Conservation (phyloP, 106 monocot genomes). For the Phalaenopsis aphrodite region DNA sequence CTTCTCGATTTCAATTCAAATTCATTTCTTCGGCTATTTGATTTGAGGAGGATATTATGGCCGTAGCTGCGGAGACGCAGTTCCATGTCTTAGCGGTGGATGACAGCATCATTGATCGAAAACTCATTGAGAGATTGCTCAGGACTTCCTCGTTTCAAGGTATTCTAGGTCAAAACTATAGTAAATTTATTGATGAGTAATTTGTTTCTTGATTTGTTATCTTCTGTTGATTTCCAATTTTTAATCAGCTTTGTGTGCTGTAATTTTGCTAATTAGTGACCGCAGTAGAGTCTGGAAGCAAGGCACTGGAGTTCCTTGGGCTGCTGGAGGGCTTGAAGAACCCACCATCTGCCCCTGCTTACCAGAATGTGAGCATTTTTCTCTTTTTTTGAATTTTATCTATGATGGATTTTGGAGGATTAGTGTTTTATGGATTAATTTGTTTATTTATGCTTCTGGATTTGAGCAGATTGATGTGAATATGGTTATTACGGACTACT, state of each 20-base stretch:
- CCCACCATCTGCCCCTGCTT: not conserved
- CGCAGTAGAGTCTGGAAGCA: slow-evolving; percentile 24
- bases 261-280: slow-evolving; percentile 4
- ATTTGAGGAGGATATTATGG: slow-evolving; percentile 15
- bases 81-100: slow-evolving; percentile 88
- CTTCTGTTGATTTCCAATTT: not conserved
- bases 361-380: slow-evolving; percentile 9
- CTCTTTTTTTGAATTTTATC: not conserved
- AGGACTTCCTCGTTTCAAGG: slow-evolving; percentile 84
- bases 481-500: slow-evolving; percentile 80
- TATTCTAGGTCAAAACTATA: slow-evolving; percentile 4
- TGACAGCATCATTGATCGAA: slow-evolving; percentile 82
- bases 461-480: slow-evolving; percentile 44
- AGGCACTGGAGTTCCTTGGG: slow-evolving; percentile 22
- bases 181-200: too few relatives aligned
- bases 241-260: not conserved
- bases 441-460: not conserved
- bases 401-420: not conserved
- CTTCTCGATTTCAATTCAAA: not conserved
- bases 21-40: not conserved
- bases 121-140: slow-evolving; percentile 83
- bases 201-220: too few relatives aligned
- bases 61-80: slow-evolving; percentile 32
- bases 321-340: slow-evolving; percentile 2
- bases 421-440: not conserved